A percentile compares a stretch with the other conserved stretches of the same genome.
These are phyloP conservation scores for Euphrasia confusa DNA, from an alignment of 257 asterid species.

Conservation along the genomic window DNA sequence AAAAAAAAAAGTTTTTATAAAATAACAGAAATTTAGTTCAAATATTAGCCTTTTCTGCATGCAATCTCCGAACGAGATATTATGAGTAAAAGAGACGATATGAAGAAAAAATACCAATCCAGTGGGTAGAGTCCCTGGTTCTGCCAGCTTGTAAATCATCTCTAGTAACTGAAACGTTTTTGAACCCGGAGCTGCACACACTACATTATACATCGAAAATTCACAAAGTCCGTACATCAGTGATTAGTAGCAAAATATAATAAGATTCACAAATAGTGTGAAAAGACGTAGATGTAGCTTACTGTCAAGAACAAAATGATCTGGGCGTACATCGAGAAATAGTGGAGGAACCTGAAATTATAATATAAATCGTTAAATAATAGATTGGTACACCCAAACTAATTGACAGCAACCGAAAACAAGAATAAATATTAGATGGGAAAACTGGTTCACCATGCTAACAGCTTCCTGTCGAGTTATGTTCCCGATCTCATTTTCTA, in stretches of 20 bases:
- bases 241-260: not conserved
- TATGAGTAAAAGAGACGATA: constrained; percentile 12
- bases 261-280: constrained; percentile 8
- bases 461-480: constrained; percentile 97
- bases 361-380: constrained; percentile 20
- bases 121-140: constrained; percentile 73
- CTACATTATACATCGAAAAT: constrained; percentile 47
- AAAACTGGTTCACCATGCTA: constrained; percentile 75
- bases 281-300: constrained; percentile 38
- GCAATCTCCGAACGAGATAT: constrained; percentile 4
- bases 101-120: constrained; percentile 64
- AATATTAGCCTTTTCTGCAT: constrained; percentile 18
- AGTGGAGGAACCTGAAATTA: constrained; percentile 94
- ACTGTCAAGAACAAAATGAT: constrained; percentile 96
- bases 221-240: constrained; percentile 21
- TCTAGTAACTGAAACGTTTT: constrained; percentile 96
- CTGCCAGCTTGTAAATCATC: constrained; percentile 75
- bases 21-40: not conserved
- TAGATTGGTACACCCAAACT: not conserved
- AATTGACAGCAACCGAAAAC: constrained; percentile 9
- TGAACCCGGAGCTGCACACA: constrained; percentile 99
- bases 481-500: constrained; percentile 93
- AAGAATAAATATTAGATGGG: constrained; percentile 17
- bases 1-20: not conserved
- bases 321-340: constrained; percentile 84